phyloP scores from a whole-genome alignment of 2,329 filamentous ascomycete species.

The Alternaria gansuensis region DNA sequence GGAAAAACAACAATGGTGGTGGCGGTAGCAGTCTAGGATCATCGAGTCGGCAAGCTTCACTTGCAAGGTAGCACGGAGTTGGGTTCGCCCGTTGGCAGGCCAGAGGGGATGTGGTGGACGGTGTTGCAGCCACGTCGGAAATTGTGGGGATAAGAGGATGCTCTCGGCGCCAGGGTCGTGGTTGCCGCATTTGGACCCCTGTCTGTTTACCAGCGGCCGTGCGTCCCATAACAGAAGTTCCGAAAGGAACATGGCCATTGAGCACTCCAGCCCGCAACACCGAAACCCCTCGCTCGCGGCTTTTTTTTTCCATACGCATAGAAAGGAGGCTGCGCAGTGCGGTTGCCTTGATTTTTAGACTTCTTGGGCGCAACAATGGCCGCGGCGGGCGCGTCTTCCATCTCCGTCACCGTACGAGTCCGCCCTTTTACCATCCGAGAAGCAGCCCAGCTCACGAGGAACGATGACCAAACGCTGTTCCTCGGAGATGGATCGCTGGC shows the following conservation, averaged over 20 bases:
- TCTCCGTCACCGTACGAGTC: conserved; percentile 66
- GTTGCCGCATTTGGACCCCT: conserved; percentile 36
- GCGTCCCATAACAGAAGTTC: conserved; percentile 32
- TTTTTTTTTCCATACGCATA: conserved; percentile 14
- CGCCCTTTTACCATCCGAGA: conserved; percentile 83
- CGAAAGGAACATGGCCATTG: conserved; percentile 36
- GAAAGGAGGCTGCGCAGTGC: conserved; percentile 25
- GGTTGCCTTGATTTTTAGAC: conserved; percentile 17
- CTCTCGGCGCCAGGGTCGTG: conserved; percentile 32
- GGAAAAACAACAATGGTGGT: background rate
- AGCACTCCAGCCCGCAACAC: conserved; percentile 28
- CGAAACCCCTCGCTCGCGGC: conserved; percentile 29
- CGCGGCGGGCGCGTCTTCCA: conserved; percentile 59
- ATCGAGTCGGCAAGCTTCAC: background rate
- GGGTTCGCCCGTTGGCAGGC: conserved; percentile 1
- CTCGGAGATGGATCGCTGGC: conserved; percentile 96
- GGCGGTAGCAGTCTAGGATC: background rate
- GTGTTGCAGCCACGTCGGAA: conserved; percentile 14
- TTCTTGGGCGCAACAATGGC: conserved; percentile 43
- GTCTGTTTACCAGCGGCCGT: conserved; percentile 41
- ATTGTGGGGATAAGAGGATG: conserved; percentile 8
- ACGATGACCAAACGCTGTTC: conserved; percentile 87
- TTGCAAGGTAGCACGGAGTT: background rate
- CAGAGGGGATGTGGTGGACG: conserved; percentile 12
- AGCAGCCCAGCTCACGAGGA: conserved; percentile 84